Evolutionary conservation across 768 basidiomycete genomes (phyloP), one percentile per base, ranked within the genome.

Genomic region (Austroboletus eburneus): DNA sequence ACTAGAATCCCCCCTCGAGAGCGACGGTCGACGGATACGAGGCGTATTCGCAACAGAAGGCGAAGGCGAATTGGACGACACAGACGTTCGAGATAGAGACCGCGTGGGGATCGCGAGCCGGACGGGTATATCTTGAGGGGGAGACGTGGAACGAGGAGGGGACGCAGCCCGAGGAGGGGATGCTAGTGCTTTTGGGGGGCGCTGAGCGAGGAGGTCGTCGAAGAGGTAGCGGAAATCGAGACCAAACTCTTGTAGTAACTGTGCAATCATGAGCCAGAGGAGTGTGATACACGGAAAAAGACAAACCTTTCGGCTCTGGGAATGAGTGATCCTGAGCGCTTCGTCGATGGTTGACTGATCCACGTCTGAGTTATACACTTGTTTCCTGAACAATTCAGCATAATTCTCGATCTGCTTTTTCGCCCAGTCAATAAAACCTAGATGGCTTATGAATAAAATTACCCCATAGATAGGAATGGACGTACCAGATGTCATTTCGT

Each of bases 351-450:
- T 79, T 40, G 77, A 69, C 8, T 75, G 70, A 39, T 87, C 85
- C 4, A 84, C 77, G 54, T 91, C 91, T 5, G 85, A 82, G 21
- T 83, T 84, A 64, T 91, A 95, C 0, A 98, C 93, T 61, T 98
- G 96, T 49, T 85, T 87, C 43, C 85, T 74, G 68, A 97, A 98
- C 61, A 85, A 84, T 42, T 83, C 82, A 3, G 85, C 86, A 61
- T 87, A 98, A 18, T 74, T 69, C 59, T 91, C 85, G 25, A 98
- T 78, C 63, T 91, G 87, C 49, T 78, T 76, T 64, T 84, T 91
- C 1, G 92, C 87, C 96, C 96, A 99, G 35, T 91, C 84, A 18
- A 97, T 87, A 58, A 97, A 93, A 9, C 86, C 96, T 97, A 55
- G 14, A 24, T 40, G 6, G 29, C 4, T 7, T 9, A 9, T 52